A percentile compares a stretch with the other conserved stretches of the same genome.
These are phyloP conservation scores for Petasospora rhodanensis DNA, from an alignment of 1,139 yeast genomes.

Conservation along the genomic window DNA sequence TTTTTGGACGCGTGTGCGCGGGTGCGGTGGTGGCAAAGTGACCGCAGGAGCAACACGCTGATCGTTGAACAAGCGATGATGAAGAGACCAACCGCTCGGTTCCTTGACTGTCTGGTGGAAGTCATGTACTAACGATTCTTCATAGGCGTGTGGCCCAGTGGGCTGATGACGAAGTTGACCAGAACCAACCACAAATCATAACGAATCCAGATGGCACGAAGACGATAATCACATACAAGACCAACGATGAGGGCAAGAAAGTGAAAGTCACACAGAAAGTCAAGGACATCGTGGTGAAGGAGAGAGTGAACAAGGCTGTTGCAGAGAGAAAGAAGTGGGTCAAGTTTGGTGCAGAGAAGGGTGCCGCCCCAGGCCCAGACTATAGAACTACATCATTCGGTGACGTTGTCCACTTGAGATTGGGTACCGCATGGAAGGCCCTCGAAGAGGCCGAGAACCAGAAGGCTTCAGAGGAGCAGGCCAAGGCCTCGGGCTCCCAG, in stretches of 20 bases:
- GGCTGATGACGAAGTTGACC: constrained; percentile 58
- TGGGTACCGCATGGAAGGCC: constrained; percentile 73
- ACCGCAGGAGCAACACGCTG: no score
- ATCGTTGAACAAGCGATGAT: no score
- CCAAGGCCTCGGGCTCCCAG: constrained; percentile 40
- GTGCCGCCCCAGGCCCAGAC: constrained; percentile 81
- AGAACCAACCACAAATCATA: constrained; percentile 65
- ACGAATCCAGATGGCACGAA: constrained; percentile 85
- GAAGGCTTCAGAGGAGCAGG: constrained; percentile 50
- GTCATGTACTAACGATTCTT: constrained; percentile 1
- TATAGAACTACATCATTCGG: constrained; percentile 85
- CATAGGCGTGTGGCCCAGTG: constrained; percentile 30
- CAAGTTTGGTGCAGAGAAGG: constrained; percentile 81
- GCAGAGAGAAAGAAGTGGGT: constrained; percentile 71
- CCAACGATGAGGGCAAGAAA: constrained; percentile 77
- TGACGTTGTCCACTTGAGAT: constrained; percentile 68
- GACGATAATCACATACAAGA: constrained; percentile 74
- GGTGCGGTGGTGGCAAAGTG: not conserved
- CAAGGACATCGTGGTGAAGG: constrained; percentile 71
- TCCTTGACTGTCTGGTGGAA: no score
- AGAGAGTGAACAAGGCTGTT: constrained; percentile 73
- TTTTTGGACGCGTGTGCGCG: not conserved
- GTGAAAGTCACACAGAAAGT: constrained; percentile 84
- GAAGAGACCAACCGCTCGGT: no score
- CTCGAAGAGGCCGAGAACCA: constrained; percentile 59